Percentiles rank a stretch among this genome's conserved stretches.
These are phyloP conservation scores for Tolypocladium sp. DNA, from an alignment of 2,329 filamentous ascomycete genomes.

Conservation along the genomic window DNA sequence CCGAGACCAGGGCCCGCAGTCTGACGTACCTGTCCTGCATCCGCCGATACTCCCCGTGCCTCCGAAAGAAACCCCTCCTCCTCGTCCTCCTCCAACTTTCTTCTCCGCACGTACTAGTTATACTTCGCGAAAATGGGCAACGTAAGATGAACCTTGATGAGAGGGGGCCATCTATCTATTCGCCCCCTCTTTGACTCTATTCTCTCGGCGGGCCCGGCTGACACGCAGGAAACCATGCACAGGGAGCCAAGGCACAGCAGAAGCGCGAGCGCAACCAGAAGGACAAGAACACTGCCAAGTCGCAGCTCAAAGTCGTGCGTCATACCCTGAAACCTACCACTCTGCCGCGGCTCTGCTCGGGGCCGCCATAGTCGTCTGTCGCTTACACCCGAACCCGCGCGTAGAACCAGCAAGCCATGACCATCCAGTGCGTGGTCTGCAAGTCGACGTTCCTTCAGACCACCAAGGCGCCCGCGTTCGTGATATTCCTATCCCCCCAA, in stretches of 20 bases:
- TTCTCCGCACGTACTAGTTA: background rate
- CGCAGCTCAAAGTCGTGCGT: conserved; percentile 59
- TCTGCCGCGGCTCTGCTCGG: background rate
- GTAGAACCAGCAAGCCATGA: conserved; percentile 65
- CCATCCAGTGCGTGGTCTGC: conserved; percentile 70
- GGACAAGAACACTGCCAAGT: conserved; percentile 49
- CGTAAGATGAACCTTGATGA: conserved; percentile 14
- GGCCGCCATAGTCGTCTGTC: background rate
- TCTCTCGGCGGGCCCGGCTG: conserved; percentile 6
- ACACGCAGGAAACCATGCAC: conserved; percentile 4
- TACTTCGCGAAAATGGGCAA: conserved; percentile 20
- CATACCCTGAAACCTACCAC: background rate
- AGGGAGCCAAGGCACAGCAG: conserved; percentile 59
- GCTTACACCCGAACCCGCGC: conserved; percentile 7
- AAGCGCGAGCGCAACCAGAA: conserved; percentile 67
- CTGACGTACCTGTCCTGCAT: background rate
- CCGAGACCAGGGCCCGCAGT: background rate
- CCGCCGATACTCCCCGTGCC: background rate
- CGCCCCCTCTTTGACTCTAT: background rate
- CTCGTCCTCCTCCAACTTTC: background rate
- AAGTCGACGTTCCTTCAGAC: conserved; percentile 73
- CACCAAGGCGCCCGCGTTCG: conserved; percentile 61
- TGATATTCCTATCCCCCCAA: conserved; percentile 6
- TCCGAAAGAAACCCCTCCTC: background rate
- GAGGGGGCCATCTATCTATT: background rate